Conservation (phyloP, 148 eudicot species). For the Limonium bicolor region DNA sequence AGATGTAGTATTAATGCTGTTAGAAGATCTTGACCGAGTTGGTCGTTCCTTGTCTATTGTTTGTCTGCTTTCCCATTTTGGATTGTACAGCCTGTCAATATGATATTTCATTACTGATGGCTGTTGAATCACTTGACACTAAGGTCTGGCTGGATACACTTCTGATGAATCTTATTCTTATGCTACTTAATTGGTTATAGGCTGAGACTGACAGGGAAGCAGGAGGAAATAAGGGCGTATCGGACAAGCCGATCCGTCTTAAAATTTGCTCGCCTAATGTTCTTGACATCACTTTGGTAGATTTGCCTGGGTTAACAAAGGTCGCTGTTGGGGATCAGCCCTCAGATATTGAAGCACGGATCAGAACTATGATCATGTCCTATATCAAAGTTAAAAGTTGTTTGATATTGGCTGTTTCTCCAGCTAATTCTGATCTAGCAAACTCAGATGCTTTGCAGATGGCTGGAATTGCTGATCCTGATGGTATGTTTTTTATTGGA, state of each 20-base stretch:
- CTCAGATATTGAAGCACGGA: slow-evolving; percentile 76
- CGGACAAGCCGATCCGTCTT: slow-evolving; percentile 73
- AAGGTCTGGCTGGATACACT: too few relatives aligned
- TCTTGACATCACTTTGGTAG: slow-evolving; percentile 86
- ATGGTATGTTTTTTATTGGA: slow-evolving; percentile 35
- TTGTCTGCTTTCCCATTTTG: too few relatives aligned
- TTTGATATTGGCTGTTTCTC: slow-evolving; percentile 80
- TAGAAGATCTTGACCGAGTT: too few relatives aligned
- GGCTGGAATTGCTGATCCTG: slow-evolving; percentile 87
- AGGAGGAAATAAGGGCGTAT: slow-evolving; percentile 75
- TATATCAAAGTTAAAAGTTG: slow-evolving; percentile 58
- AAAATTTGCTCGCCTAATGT: slow-evolving; percentile 85
- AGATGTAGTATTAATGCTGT: too few relatives aligned
- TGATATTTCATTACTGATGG: too few relatives aligned
- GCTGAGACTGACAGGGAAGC: slow-evolving; percentile 91
- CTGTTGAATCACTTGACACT: too few relatives aligned
- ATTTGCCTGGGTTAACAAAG: slow-evolving; percentile 82
- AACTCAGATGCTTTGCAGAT: slow-evolving; percentile 96
- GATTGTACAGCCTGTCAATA: too few relatives aligned
- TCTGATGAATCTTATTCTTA: too few relatives aligned
- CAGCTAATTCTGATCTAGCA: slow-evolving; percentile 84
- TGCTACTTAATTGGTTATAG: slow-evolving; percentile 20
- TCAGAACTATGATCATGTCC: slow-evolving; percentile 85
- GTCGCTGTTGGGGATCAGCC: slow-evolving; percentile 99
- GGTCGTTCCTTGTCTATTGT: too few relatives aligned